A percentile compares a stretch with the other conserved stretches of the same genome.
phyloP scores from a whole-genome alignment of 208 protist genomes.

The Acanthamoeba lenticulata region DNA sequence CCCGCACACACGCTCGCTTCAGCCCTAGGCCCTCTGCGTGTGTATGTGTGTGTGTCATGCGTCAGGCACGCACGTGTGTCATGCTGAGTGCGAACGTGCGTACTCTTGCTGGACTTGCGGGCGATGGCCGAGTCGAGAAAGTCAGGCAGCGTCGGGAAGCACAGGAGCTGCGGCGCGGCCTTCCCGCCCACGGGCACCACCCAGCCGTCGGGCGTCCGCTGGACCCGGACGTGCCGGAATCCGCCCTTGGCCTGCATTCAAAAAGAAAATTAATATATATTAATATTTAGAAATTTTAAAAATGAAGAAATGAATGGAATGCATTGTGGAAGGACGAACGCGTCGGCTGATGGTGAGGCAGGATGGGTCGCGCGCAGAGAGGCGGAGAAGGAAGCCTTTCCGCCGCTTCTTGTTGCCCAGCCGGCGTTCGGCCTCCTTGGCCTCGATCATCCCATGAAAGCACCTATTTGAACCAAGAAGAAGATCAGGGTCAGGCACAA shows the following conservation, averaged over 20 bases:
- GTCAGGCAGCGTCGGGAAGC: background rate
- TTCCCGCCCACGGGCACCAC: background rate
- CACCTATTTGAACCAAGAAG: too few relatives aligned
- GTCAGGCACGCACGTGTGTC: background rate
- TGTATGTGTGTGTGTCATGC: background rate
- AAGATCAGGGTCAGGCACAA: too few relatives aligned
- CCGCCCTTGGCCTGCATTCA: background rate
- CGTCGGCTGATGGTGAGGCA: conserved; percentile 47
- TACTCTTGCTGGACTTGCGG: background rate
- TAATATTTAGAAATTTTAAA: too few relatives aligned
- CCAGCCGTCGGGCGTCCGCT: background rate
- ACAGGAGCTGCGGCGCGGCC: background rate
- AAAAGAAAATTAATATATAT: too few relatives aligned
- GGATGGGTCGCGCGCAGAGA: background rate
- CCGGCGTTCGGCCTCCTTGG: conserved; percentile 43
- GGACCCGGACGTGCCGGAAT: background rate
- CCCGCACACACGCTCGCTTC: background rate
- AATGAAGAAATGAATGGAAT: too few relatives aligned
- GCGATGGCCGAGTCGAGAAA: background rate
- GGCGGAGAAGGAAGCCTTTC: conserved; percentile 4
- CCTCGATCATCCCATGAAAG: conserved; percentile 13
- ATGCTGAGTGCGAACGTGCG: background rate
- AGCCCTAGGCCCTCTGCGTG: background rate
- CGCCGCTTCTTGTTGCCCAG: background rate
- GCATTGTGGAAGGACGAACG: too few relatives aligned